Evolutionary conservation across 345 rosid species (phyloP), one percentile per base, ranked within the genome.

Genomic region (Toxicodendron radicans): DNA sequence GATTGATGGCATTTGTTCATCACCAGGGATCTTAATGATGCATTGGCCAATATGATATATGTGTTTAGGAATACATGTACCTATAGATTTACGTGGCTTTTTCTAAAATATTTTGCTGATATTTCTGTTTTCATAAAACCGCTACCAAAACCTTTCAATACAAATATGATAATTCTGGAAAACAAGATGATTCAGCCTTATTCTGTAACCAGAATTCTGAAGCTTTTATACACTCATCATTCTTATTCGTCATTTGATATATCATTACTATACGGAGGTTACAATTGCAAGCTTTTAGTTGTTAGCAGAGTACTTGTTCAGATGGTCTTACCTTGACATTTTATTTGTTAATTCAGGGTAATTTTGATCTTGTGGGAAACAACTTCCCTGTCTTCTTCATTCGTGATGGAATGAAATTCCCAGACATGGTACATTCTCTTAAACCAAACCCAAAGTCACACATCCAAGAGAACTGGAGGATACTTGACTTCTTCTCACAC

Each of bases 361-460:
- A 95, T 79, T 95, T 95, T 82, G 99, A 95, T 86, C 95, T 95
- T 18, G 98, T 95, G 75, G 99, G 99, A 48, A 95, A 95, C 92
- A 95, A 95, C 81, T 91, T 93, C 82, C 98, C 97, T 7, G 99
- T 95, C 72, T 95, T 95, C 81, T 95, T 95, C 66, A 23, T 95
- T 64, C 95, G 98, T 17, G 99, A 93, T 86, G 99, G 95, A 66
- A 91, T 95, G 88, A 90, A 95, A 70, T 95, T 95, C 86, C 97
- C 98, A 30, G 99, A 95, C 82, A 79, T 90, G 92, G 88, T 95
- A 18, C 99, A 95, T 83, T 85, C 97, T 2, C 83, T 95, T 59
- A 95, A 95, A 75, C 99, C 99, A n/a, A 95, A 95, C 60, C 99
- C 99, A 8, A 93, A 91, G 85, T 84, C 99, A 60, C 96, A 95